Base-by-base conservation (phyloP, 306 rosid genomes). In the Hippophae tibetana region DNA sequence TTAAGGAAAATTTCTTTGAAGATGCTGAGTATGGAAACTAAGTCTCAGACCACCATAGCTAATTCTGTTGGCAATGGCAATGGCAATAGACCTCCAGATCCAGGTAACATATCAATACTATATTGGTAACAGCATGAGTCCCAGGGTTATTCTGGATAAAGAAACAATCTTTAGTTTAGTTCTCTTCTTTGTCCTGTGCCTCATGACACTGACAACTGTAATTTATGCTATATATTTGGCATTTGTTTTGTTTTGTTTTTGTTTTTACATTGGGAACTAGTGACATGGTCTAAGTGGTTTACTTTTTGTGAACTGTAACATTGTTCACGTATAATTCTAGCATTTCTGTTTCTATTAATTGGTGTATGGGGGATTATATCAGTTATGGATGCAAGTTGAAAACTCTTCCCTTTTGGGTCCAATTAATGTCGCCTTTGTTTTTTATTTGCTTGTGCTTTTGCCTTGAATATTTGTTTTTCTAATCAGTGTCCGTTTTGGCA, bases 11-110 rank as follows among this genome's bases (percentile, higher is more conserved):
- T 78, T 52, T 65, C 82, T 66, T 60, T 74, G 63, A 79, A 74
- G 77, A 79, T 79, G 84, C 84, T 79, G 8, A 60, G 76, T 0
- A 74, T 79, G 97, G 95, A 89, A 79, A 78, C 74, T 45, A 84
- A 78, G 73, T 77, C 94, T 64, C 90, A 78, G 65, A 73, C 59
- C 13, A 44, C 74, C 4, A 61, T 67, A 54, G 67, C 75, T 65
- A 82, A 31, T 66, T 1, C 70, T 40, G 81, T 31, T 53, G 80
- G 80, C 58, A 38, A 76, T 68, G 23, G 23, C 23, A 18, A 18
- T 18, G 67, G 82, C 63, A 85, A 66, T 74, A 69, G 85, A 58
- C 83, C 84, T 54, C 62, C 76, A 1, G 95, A 90, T 59, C 69
- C 81, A 79, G 89, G 96, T 77, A 75, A 65, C 56, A 59, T 49